phyloP scores from a whole-genome alignment of 2,329 filamentous ascomycete species.

The Colletotrichum costaricense region DNA sequence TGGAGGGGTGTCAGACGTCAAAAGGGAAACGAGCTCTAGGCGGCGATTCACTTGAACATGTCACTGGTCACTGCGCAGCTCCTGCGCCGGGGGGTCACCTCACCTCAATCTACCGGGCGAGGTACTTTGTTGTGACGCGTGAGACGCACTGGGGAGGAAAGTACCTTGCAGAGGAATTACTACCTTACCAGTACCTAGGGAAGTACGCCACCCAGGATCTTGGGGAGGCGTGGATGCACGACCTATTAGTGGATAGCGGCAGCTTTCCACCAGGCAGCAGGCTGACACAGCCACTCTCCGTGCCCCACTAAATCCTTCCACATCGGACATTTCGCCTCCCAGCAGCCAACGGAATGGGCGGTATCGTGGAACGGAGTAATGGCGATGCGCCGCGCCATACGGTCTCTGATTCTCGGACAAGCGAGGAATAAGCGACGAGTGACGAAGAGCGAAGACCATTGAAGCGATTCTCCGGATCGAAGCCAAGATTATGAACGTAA shows the following conservation, averaged over 20 bases:
- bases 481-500: not conserved
- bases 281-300: constrained; percentile 30
- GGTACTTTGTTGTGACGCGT: not conserved
- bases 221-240: not conserved
- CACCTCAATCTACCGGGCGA: not conserved
- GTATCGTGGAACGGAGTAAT: not conserved
- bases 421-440: not conserved
- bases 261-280: constrained; percentile 26
- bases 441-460: not conserved
- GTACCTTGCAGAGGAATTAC: not conserved
- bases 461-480: not conserved
- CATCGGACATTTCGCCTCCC: not conserved
- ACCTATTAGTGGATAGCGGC: not conserved
- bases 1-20: constrained; percentile 5
- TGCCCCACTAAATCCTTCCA: constrained; percentile 8
- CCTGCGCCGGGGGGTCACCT: not conserved
- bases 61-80: constrained; percentile 19
- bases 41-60: not conserved
- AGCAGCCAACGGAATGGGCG: not conserved
- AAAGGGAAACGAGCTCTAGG: not conserved
- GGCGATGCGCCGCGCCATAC: not conserved
- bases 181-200: not conserved
- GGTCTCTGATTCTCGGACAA: not conserved
- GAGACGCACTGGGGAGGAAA: not conserved
- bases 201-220: not conserved